phyloP scores from a whole-genome alignment of 169 alveolate species.

The Cryptosporidium xiaoi region DNA sequence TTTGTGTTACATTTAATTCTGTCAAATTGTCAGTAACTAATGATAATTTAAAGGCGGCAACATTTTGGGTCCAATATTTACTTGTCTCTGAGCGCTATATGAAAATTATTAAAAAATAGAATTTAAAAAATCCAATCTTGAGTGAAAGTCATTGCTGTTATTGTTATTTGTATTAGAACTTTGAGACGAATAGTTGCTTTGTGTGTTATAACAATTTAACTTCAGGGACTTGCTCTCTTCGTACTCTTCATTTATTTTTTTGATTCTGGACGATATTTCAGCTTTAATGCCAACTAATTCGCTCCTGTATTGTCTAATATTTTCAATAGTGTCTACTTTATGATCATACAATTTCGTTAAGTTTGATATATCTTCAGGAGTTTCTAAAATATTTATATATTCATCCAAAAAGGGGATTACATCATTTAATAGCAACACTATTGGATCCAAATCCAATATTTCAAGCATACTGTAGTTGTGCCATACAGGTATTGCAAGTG shows the following conservation, averaged over 20 bases:
- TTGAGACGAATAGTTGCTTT: constrained; percentile 15
- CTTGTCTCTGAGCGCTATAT: too few relatives aligned
- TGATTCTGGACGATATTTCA: background rate
- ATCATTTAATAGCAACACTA: constrained; percentile 5
- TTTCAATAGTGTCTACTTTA: background rate
- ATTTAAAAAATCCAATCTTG: too few relatives aligned
- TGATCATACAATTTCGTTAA: background rate
- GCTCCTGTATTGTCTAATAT: background rate
- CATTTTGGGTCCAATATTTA: too few relatives aligned
- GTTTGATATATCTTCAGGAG: background rate
- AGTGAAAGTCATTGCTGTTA: background rate
- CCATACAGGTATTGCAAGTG: constrained; percentile 9
- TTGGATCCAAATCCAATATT: constrained; percentile 31
- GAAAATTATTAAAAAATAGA: too few relatives aligned
- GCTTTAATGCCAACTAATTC: constrained; percentile 8
- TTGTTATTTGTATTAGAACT: background rate
- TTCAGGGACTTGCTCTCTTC: background rate
- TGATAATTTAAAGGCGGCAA: too few relatives aligned
- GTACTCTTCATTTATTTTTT: constrained; percentile 31
- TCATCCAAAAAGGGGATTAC: constrained; percentile 8
- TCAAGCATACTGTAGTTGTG: constrained; percentile 1
- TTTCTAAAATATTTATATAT: background rate
- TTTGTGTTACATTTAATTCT: too few relatives aligned
- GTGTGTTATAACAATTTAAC: background rate
- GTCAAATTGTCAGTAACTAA: too few relatives aligned